These are phyloP conservation scores for Crucihimalaya himalaica DNA, from an alignment of 345 rosid species.

Conservation along the genomic window DNA sequence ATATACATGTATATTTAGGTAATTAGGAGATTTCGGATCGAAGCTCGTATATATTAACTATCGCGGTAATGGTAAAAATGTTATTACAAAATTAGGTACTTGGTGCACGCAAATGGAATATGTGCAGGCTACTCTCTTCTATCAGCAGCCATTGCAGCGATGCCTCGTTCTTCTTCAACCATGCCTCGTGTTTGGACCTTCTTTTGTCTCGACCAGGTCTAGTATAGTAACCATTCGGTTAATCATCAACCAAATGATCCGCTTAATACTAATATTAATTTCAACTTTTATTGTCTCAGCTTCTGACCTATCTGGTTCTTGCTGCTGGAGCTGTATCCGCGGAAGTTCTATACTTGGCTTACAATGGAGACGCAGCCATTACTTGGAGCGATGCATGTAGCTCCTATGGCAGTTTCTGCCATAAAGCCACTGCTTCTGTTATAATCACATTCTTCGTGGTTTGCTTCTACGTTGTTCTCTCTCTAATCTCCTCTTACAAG, in stretches of 20 bases:
- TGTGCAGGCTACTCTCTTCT: conserved; percentile 96
- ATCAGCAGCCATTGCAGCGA: conserved; percentile 68
- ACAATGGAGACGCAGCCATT: conserved; percentile 62
- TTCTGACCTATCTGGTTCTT: conserved; percentile 66
- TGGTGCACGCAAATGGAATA: conserved; percentile 96
- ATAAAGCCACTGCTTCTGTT: conserved; percentile 65
- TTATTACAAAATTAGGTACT: conserved; percentile 50
- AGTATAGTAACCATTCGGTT: neutral
- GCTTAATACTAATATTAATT: neutral
- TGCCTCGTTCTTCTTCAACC: conserved; percentile 68
- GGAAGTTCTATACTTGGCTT: conserved; percentile 73
- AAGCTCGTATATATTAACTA: neutral
- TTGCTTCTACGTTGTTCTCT: conserved; percentile 52
- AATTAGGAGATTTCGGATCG: too few relatives aligned
- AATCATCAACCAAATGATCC: neutral
- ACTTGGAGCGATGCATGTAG: conserved; percentile 81
- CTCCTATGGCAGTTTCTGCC: conserved; percentile 65
- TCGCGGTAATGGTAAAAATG: neutral
- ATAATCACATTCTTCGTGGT: conserved; percentile 58
- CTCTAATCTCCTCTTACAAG: conserved; percentile 75
- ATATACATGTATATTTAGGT: too few relatives aligned
- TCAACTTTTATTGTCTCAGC: conserved; percentile 37
- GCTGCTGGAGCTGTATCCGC: conserved; percentile 70
- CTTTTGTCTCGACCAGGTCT: conserved; percentile 87
- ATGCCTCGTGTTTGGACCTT: conserved; percentile 82